phyloP scores from a whole-genome alignment of 1,284 basidiomycete genomes.

The Takashimella tepidaria region DNA sequence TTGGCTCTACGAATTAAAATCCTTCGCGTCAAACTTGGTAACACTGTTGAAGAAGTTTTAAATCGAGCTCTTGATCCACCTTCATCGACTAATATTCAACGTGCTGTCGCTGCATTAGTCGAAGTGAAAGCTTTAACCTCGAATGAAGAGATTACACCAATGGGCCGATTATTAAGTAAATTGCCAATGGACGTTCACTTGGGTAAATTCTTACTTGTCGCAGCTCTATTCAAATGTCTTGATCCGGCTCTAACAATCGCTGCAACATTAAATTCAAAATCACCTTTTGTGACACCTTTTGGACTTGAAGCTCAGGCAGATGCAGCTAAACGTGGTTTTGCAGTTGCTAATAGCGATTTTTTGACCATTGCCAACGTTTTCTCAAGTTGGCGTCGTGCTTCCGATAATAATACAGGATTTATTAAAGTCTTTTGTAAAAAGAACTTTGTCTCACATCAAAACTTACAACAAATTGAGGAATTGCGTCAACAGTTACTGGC shows the following conservation, averaged over 20 bases:
- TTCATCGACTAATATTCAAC: slow-evolving; percentile 76
- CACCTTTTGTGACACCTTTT: slow-evolving; percentile 84
- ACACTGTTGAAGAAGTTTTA: slow-evolving; percentile 84
- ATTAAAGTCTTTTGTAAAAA: slow-evolving; percentile 72
- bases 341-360: slow-evolving; percentile 88
- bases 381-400: slow-evolving; percentile 77
- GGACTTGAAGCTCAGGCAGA: slow-evolving; percentile 85
- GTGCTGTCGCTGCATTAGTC: slow-evolving; percentile 83
- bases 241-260: slow-evolving; percentile 96
- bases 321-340: slow-evolving; percentile 74
- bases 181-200: slow-evolving; percentile 93
- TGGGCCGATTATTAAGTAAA: slow-evolving; percentile 86
- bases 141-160: slow-evolving; percentile 87
- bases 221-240: slow-evolving; percentile 80
- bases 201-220: slow-evolving; percentile 83
- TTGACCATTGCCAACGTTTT: slow-evolving; percentile 89
- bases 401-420: slow-evolving; percentile 54
- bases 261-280: slow-evolving; percentile 86
- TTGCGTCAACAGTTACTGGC: slow-evolving; percentile 88
- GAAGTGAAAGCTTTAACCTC: slow-evolving; percentile 78
- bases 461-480: slow-evolving; percentile 93
- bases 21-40: slow-evolving; percentile 83
- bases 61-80: slow-evolving; percentile 88
- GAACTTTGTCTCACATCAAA: slow-evolving; percentile 87
- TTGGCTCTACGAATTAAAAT: slow-evolving; percentile 95